A percentile compares a stretch with the other conserved stretches of the same genome.
phyloP scores from a whole-genome alignment of 2,329 filamentous ascomycete species.

The Ascosphaera apis region DNA sequence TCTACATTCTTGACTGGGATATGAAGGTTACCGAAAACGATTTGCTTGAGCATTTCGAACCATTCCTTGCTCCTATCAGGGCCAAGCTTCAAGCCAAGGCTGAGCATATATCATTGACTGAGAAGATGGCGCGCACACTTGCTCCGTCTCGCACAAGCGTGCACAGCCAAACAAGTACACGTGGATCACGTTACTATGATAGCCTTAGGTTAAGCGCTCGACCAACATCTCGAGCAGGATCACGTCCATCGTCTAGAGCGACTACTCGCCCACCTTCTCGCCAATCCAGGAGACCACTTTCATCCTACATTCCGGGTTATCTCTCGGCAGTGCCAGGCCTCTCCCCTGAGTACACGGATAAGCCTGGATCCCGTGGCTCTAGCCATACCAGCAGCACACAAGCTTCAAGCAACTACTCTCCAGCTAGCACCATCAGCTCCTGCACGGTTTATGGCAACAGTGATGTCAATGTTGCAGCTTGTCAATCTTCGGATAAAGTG shows the following conservation, averaged over 20 bases:
- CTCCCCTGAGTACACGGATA: background rate
- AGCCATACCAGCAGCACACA: background rate
- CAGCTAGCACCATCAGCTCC: background rate
- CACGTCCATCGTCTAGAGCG: background rate
- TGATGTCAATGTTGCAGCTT: background rate
- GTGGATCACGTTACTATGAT: slow-evolving; percentile 3
- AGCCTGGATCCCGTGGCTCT: background rate
- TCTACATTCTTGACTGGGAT: slow-evolving; percentile 89
- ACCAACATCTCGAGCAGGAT: slow-evolving; percentile 1
- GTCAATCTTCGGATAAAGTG: background rate
- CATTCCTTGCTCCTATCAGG: slow-evolving; percentile 71
- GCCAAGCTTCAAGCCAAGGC: slow-evolving; percentile 3
- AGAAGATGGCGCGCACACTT: slow-evolving; percentile 13
- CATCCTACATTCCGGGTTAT: background rate
- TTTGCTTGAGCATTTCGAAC: slow-evolving; percentile 66
- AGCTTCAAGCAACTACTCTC: background rate
- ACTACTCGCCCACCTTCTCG: background rate
- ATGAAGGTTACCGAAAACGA: slow-evolving; percentile 66
- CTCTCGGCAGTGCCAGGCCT: background rate
- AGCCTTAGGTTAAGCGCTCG: slow-evolving; percentile 4
- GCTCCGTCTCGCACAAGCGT: slow-evolving; percentile 1
- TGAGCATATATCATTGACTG: slow-evolving; percentile 20
- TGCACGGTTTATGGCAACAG: background rate
- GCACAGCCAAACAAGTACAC: slow-evolving; percentile 5
- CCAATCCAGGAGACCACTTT: background rate